phyloP scores from a whole-genome alignment of 768 basidiomycete species.

The Russula emetica region DNA sequence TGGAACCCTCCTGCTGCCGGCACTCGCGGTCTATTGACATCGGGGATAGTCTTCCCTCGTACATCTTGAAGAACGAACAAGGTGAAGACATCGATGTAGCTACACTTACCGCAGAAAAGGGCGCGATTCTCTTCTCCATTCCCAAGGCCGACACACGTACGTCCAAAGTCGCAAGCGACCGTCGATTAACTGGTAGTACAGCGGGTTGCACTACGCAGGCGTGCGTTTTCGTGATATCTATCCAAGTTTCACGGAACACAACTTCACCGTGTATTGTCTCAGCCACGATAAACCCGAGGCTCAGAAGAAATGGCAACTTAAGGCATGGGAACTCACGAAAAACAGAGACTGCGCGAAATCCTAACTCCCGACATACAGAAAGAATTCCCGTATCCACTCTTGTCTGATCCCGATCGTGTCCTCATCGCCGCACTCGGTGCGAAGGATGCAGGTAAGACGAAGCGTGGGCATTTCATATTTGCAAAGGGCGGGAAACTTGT shows the following conservation, averaged over 20 bases:
- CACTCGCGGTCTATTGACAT: slow-evolving; percentile 49
- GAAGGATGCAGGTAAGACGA: slow-evolving; percentile 62
- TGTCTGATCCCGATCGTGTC: slow-evolving; percentile 82
- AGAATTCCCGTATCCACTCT: slow-evolving; percentile 75
- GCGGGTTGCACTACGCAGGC: slow-evolving; percentile 92
- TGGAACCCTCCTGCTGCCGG: slow-evolving; percentile 1
- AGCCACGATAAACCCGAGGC: slow-evolving; percentile 72
- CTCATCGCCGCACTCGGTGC: slow-evolving; percentile 83
- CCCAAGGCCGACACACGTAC: slow-evolving; percentile 83
- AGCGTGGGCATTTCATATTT: slow-evolving; percentile 92
- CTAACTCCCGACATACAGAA: slow-evolving; percentile 47
- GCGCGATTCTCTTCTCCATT: slow-evolving; percentile 77
- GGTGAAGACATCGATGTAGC: slow-evolving; percentile 70
- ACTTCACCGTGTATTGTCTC: slow-evolving; percentile 79
- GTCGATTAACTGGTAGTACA: slow-evolving; percentile 32
- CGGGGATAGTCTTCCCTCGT: slow-evolving; percentile 68
- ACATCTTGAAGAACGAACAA: slow-evolving; percentile 81
- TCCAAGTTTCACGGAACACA: slow-evolving; percentile 61
- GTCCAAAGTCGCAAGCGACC: slow-evolving; percentile 32
- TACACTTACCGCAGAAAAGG: slow-evolving; percentile 59
- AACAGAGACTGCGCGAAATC: neutral
- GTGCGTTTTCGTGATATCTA: slow-evolving; percentile 84
- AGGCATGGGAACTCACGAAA: slow-evolving; percentile 45
- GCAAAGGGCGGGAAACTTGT: slow-evolving; percentile 86
- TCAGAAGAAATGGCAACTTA: slow-evolving; percentile 81